Evolutionary conservation across 305 asterid species (phyloP), one percentile per base, ranked within the genome.

Genomic region (Fraxinus nigra): DNA sequence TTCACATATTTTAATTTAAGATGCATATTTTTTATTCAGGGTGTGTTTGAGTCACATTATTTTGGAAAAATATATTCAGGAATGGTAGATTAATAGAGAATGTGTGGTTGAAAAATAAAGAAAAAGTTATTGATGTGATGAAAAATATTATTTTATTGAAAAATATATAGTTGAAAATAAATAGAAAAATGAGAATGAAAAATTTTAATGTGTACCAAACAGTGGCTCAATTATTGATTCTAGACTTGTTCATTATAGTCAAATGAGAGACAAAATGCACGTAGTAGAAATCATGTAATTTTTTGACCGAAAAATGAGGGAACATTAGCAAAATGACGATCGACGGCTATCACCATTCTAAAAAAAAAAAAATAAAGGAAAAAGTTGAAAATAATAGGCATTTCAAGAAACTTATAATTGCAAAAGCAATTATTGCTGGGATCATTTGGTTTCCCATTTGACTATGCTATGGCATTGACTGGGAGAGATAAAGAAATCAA

Each of bases 401-500:
- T 61, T 18, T 61, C 11, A 24, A 22, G 70, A 61, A 61, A 61
- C 70, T 51, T 51, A 14, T 20, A 20, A 61, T 61, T 61, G 70
- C 70, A 22, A 61, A 61, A 61, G 32, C 70, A 61, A 65, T 65
- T 65, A 65, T 65, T 26, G 35, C 48, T 4, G 79, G 76, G 70
- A 63, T 75, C 38, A 81, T 81, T 75, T 38, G 63, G 84, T 75
- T 59, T 75, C 7, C 80, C 76, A 75, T 20, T 61, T 78, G 48
- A 35, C 46, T 18, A 2, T n/a, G 32, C 20, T 8, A 24, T 24
- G 28, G 6, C 34, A 0, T 56, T 81, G 84, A 81, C 84, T 74
- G 46, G 35, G 38, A 34, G 1, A 34, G 35, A 6, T 13, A 63
- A 11, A 20, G 28, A 30, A 77, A 51, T 33, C 18, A 78, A 28